Conservation (phyloP, 139 green algal genomes). For the Chlamydomonas asymmetrica region DNA sequence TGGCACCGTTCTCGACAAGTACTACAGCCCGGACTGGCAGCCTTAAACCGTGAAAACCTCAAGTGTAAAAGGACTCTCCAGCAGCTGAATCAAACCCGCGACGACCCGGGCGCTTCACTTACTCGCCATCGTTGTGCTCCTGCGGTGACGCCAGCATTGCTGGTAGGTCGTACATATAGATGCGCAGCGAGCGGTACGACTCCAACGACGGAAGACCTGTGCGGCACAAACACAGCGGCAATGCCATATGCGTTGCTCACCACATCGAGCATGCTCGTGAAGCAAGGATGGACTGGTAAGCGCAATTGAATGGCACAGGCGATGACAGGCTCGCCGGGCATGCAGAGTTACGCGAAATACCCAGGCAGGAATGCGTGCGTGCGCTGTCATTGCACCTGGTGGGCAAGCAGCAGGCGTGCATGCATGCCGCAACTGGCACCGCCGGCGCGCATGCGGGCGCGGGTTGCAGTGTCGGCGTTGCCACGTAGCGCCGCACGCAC, state of each 20-base stretch:
- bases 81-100: too few relatives aligned
- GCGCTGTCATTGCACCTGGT: not conserved
- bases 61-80: not conserved
- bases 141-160: not conserved
- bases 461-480: not conserved
- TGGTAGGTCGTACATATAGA: slow-evolving; percentile 41
- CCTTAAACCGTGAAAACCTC: not conserved
- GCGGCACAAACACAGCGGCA: not conserved
- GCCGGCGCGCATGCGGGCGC: too few relatives aligned
- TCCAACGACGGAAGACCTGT: not conserved
- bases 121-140: slow-evolving; percentile 13
- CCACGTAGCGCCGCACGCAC: not conserved
- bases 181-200: slow-evolving; percentile 12
- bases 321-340: too few relatives aligned
- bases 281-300: too few relatives aligned
- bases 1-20: too few relatives aligned
- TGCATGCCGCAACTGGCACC: not conserved
- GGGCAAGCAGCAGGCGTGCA: not conserved
- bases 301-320: too few relatives aligned
- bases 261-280: not conserved
- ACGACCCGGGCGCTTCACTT: not conserved
- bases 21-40: not conserved
- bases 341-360: too few relatives aligned
- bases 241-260: not conserved
- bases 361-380: not conserved